Percentiles rank a stretch among this genome's conserved stretches.
phyloP scores from a whole-genome alignment of 441 rosid genomes.

The Croton setiger region DNA sequence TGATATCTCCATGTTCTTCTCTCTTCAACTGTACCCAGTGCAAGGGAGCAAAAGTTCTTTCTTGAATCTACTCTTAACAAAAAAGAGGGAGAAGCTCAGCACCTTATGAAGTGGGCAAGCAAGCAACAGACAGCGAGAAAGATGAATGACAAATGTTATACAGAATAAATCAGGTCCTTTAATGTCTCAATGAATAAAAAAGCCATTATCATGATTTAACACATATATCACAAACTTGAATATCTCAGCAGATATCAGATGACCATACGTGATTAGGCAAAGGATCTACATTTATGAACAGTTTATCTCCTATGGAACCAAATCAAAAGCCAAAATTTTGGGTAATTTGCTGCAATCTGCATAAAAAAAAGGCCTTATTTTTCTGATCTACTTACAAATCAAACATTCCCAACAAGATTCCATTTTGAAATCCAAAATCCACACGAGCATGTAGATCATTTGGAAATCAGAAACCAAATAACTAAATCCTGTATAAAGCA shows the following conservation, averaged over 20 bases:
- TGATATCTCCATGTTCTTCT: slow-evolving; percentile 73
- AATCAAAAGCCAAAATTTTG: neutral
- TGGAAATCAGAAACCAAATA: neutral
- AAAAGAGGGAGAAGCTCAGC: slow-evolving; percentile 20
- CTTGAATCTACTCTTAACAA: slow-evolving; percentile 51
- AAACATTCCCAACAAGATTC: neutral
- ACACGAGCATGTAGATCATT: neutral
- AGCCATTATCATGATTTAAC: neutral
- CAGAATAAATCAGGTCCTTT: neutral
- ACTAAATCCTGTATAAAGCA: neutral
- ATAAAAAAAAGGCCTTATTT: neutral
- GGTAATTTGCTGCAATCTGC: neutral
- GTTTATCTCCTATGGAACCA: neutral
- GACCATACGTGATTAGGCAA: neutral
- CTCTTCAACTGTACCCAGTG: slow-evolving; percentile 56
- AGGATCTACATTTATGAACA: slow-evolving; percentile 12
- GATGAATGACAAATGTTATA: neutral
- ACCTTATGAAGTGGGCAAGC: slow-evolving; percentile 9
- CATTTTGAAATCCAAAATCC: neutral
- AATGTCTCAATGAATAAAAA: slow-evolving; percentile 4
- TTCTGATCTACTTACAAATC: neutral
- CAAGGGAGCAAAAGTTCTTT: slow-evolving; percentile 67
- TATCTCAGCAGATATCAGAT: neutral
- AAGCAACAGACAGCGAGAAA: slow-evolving; percentile 2
- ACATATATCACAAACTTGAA: neutral